A percentile compares a stretch with the other conserved stretches of the same genome.
Evolutionary conservation across 1,284 basidiomycete species (phyloP).

Genomic region (Pseudozyma sp.): DNA sequence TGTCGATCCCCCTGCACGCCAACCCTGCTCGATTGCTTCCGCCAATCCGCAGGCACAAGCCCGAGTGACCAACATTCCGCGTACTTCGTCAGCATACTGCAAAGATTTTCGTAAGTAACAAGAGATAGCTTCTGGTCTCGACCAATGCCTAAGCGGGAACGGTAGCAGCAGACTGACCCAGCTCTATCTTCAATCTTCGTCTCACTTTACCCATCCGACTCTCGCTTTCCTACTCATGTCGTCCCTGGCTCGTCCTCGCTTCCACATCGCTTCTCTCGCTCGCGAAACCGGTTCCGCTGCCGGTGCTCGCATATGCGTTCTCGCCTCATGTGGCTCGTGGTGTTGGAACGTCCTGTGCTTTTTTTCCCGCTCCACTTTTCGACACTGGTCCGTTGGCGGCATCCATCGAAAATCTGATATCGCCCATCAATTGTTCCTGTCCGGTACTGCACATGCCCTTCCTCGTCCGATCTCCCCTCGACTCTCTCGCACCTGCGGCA

Average conservation of each 20-base stretch:
- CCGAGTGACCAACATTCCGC: slow-evolving; percentile 16
- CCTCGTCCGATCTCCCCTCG: neutral
- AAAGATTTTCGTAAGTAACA: neutral
- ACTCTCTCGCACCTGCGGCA: slow-evolving; percentile 4
- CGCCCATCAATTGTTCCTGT: slow-evolving; percentile 25
- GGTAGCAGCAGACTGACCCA: slow-evolving; percentile 1
- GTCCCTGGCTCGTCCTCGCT: neutral
- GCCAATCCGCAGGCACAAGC: slow-evolving; percentile 13
- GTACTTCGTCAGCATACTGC: slow-evolving; percentile 5
- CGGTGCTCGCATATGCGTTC: slow-evolving; percentile 8
- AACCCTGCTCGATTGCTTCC: neutral
- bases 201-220: neutral
- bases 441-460: neutral
- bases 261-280: neutral
- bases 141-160: neutral
- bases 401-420: slow-evolving; percentile 28
- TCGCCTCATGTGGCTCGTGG: slow-evolving; percentile 22
- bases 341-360: slow-evolving; percentile 28
- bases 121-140: slow-evolving; percentile 13
- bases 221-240: neutral
- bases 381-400: slow-evolving; percentile 16
- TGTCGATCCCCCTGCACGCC: slow-evolving; percentile 14
- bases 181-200: neutral
- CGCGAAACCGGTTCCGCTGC: neutral
- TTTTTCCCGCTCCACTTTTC: neutral